A percentile compares a stretch with the other conserved stretches of the same genome.
Evolutionary conservation across 2,329 filamentous ascomycete genomes (phyloP).

Genomic region (Sclerotinia trifoliorum): DNA sequence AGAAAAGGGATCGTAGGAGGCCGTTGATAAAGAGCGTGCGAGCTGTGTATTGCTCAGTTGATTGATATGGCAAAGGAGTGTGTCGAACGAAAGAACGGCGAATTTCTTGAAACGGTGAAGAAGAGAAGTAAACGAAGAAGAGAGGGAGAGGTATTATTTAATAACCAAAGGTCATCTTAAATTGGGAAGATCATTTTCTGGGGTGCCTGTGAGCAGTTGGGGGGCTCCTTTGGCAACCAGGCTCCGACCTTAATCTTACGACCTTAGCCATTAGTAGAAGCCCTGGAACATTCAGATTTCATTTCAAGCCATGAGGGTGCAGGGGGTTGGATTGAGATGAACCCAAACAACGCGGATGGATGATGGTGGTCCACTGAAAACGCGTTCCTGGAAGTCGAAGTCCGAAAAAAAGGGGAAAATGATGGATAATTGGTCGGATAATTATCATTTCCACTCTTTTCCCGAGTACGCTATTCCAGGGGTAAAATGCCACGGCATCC

Average conservation of each 20-base stretch:
- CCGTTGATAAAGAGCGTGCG: slow-evolving; percentile 37
- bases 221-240: slow-evolving; percentile 18
- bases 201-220: slow-evolving; percentile 7
- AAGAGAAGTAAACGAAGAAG: slow-evolving; percentile 21
- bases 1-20: slow-evolving; percentile 26
- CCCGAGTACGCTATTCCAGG: slow-evolving; percentile 23
- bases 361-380: slow-evolving; percentile 29
- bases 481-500: slow-evolving; percentile 20
- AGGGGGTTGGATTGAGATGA: slow-evolving; percentile 37
- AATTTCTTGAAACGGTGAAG: slow-evolving; percentile 31
- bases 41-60: slow-evolving; percentile 37
- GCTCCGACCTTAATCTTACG: slow-evolving; percentile 3
- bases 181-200: slow-evolving; percentile 17
- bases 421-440: slow-evolving; percentile 25
- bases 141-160: slow-evolving; percentile 20
- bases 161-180: slow-evolving; percentile 22
- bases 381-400: slow-evolving; percentile 30
- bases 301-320: slow-evolving; percentile 22
- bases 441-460: slow-evolving; percentile 3
- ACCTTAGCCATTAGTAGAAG: slow-evolving; percentile 21
- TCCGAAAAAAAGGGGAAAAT: slow-evolving; percentile 12
- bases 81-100: slow-evolving; percentile 33
- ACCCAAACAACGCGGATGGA: slow-evolving; percentile 27
- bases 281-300: slow-evolving; percentile 17
- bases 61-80: slow-evolving; percentile 30